Evolutionary conservation across 176 grass and related monocot species (phyloP), one percentile per base, ranked within the genome.

Genomic region (Aechmea fasciata): DNA sequence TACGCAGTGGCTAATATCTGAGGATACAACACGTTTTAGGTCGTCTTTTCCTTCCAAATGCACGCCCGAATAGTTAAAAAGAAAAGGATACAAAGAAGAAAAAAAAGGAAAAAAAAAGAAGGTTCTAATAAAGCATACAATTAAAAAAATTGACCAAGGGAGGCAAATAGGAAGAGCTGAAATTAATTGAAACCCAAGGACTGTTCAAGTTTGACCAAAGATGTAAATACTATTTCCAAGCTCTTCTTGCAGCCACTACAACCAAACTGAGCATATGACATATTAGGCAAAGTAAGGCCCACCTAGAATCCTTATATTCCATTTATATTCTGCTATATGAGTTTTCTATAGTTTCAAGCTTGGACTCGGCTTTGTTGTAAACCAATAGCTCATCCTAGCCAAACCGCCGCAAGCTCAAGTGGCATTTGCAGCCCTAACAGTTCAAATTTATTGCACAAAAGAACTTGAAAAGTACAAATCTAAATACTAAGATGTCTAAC

Each of bases 1-100:
- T 99, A 99, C 81, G 86, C 87, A 23, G 90, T 99, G 47, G 90
- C 87, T 78, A 99, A 69, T 81, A 99, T 93, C 94, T 99, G 75
- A 72, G 72, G 48, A 80, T 51, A 74, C 63, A 74, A 81, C 15
- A 69, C 28, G 10, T 13, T 41, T 41, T 22, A 68, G 55, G 69
- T 76, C 47, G 0, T 48, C 68, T 81, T 33, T 61, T 51, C 63
- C 3, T 17, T 75, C 65, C 79, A 29, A 65, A 78, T 57, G 65
- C 69, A 82, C 66, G 50, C 14, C 57, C 5, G 12, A 68, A 79
- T 66, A 3, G 23, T 48, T 41, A 73, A 78, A 70, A 81, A 72
- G 11, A 57, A 71, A 17, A 57, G 11, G 50, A 57, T 33, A 69
- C n/a, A n/a, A n/a, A 24, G 47, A 52, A 24, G 64, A 47, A 11